A percentile compares a stretch with the other conserved stretches of the same genome.
Evolutionary conservation across 441 rosid genomes (phyloP).

Genomic region (Lepidium campestre): DNA sequence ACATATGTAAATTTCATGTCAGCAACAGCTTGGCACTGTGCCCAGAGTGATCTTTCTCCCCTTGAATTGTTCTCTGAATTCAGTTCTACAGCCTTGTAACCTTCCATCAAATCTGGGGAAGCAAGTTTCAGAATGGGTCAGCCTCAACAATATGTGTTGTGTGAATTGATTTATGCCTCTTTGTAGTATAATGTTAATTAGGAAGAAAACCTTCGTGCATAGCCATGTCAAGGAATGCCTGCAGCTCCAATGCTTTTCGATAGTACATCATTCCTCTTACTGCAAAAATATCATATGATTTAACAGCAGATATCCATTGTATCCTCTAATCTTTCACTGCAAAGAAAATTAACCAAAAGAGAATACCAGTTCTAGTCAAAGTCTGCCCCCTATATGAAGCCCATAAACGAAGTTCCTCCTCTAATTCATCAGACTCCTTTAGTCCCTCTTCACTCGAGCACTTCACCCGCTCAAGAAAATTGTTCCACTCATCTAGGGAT

Average conservation of each 20-base stretch:
- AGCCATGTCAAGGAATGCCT: conserved; percentile 99
- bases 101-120: conserved; percentile 89
- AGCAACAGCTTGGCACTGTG: conserved; percentile 95
- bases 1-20: conserved; percentile 98
- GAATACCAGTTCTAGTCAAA: conserved; percentile 86
- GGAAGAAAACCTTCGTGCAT: conserved; percentile 71
- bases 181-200: background rate
- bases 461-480: conserved; percentile 78
- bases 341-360: background rate
- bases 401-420: conserved; percentile 91
- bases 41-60: conserved; percentile 79
- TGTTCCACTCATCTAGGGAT: conserved; percentile 86
- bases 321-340: conserved; percentile 1
- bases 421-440: conserved; percentile 50
- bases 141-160: conserved; percentile 2
- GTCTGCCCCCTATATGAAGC: conserved; percentile 99
- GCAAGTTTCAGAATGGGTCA: conserved; percentile 19
- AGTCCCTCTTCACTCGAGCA: conserved; percentile 62
- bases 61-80: conserved; percentile 62
- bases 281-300: conserved; percentile 30
- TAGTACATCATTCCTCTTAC: conserved; percentile 99
- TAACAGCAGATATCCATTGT: background rate
- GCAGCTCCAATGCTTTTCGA: conserved; percentile 97
- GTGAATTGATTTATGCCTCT: background rate
- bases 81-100: conserved; percentile 86